Base-by-base conservation (phyloP, 345 rosid species). In the Pelargonium nanum region DNA sequence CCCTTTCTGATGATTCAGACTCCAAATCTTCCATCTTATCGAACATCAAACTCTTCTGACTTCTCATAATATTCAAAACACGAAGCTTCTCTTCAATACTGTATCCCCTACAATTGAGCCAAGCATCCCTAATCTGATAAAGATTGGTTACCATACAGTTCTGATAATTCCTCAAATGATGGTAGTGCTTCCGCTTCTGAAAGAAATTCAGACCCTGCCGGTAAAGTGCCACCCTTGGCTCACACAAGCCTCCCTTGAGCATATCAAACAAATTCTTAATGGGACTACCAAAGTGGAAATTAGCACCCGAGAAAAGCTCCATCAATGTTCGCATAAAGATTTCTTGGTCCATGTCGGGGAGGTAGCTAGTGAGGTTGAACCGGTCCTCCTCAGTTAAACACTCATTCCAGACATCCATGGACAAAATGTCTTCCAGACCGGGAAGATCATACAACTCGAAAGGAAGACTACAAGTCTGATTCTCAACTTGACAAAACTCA, bases 381-480 rank as follows among this genome's bases (percentile, higher is more conserved):
- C 85, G 80, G 59, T 94, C 99, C 23, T 88, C 97, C 52, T 94
- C 97, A 65, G 81, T 80, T 44, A 94, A 75, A 66, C 74, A 71
- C 56, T 88, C 96, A 64, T 94, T 94, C 99, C 99, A 94, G 64
- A 83, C 97, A 77, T 90, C 91, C 70, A 86, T 83, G 68, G 99
- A 83, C 67, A 94, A 78, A 59, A 94, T 79, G 72, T 76, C 87
- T 69, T 81, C 89, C 53, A 94, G 74, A 55, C 73, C 82, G 4
- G 81, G 63, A 61, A 94, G 96, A 81, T 90, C 97, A 67, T 83
- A 88, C 76, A 90, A 69, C 75, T 88, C 97, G 16, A 94, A 83
- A 54, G 97, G 97, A 61, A 89, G 69, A 72, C 82, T 78, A 76
- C 97, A 93, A 26, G 99, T 90, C 15, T 72, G 76, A 64, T 81